These are phyloP conservation scores for Tubosaeta sp. DNA, from an alignment of 768 basidiomycete genomes.

Conservation along the genomic window DNA sequence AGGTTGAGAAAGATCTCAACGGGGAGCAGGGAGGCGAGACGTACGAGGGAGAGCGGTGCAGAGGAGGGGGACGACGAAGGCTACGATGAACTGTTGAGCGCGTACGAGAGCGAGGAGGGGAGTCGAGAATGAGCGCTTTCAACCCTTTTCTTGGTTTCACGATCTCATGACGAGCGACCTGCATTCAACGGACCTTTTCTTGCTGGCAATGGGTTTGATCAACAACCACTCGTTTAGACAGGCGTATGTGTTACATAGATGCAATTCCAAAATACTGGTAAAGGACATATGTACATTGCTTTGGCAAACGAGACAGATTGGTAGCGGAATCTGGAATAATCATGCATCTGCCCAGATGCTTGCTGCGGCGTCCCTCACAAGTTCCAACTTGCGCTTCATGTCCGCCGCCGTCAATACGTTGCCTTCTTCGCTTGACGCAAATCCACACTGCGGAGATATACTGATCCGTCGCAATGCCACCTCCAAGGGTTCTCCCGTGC, in stretches of 20 bases:
- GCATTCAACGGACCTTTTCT: background rate
- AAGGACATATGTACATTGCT: background rate
- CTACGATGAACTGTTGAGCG: slow-evolving; percentile 73
- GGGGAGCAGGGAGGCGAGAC: slow-evolving; percentile 33
- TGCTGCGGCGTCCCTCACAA: slow-evolving; percentile 35
- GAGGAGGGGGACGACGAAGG: slow-evolving; percentile 76
- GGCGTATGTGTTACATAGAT: background rate
- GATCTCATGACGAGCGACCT: background rate
- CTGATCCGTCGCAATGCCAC: slow-evolving; percentile 38
- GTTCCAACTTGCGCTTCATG: slow-evolving; percentile 27
- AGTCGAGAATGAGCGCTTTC: slow-evolving; percentile 22
- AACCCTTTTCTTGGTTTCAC: background rate
- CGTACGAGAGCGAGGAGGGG: slow-evolving; percentile 75
- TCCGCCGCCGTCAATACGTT: slow-evolving; percentile 37
- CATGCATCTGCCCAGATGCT: slow-evolving; percentile 32
- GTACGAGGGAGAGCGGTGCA: slow-evolving; percentile 56
- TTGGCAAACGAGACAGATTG: background rate
- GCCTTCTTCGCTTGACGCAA: slow-evolving; percentile 44
- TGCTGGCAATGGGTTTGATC: background rate
- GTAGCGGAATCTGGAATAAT: background rate
- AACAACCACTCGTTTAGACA: background rate
- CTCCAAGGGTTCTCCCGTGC: slow-evolving; percentile 33
- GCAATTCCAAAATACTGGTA: background rate
- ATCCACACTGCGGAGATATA: slow-evolving; percentile 51
- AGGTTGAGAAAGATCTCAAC: slow-evolving; percentile 47